Base-by-base conservation (phyloP, 169 alveolate species). In the Plasmodium yoelii region DNA sequence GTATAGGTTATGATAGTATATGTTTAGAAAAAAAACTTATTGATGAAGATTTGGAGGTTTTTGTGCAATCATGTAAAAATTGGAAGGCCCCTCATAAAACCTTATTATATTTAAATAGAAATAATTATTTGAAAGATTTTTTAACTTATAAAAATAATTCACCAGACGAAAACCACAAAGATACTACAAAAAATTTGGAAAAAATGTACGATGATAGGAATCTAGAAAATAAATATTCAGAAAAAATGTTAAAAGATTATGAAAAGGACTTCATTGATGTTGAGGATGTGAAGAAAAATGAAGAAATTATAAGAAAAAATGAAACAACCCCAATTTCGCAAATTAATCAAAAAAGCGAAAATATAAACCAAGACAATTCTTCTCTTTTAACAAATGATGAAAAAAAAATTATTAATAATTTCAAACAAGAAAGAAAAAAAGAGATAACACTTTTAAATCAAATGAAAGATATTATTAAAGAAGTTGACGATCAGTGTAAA, bases 1-100 rank as follows among this genome's bases (percentile, higher is more conserved):
- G 93, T 19, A 59, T 90, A 26, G 95, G 96, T n/a, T 92, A 92
- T 84, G 96, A 94, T 46, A 94, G 94, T 69, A 92, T 94, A 19
- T 91, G 91, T 13, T 74, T 94, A 44, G 96, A 94, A 26, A 92
- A 91, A 64, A 92, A 93, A 70, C 72, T 94, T 42, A 63, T 68
- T 5, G 75, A 87, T 61, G 55, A 42, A 7, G 95, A 94, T 60
- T 55, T 92, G 18, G 93, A 93, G 19, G 71, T 82, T 7, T 94
- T 94, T 53, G 93, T 94, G 10, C 59, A 56, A 3, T 53, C 64
- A 9, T 74, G 93, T 65, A 89, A 87, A 44, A 61, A 57, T 6
- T 94, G 96, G 96, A 74, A 61, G 77, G 95, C 94, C 18, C 96
- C 96, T 12, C 84, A 84, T 15, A 84, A 84, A 69, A 84, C 91